A percentile compares a stretch with the other conserved stretches of the same genome.
phyloP scores from a whole-genome alignment of 306 rosid genomes.

The cucumber (Cucumis sativus) region Cucumber_9930_V3 NC_026660.2:26404501-26405000 shows the following conservation, averaged over 20 bases:
- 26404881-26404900: not conserved
- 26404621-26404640: not conserved
- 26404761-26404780: not conserved
- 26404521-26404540: not conserved
- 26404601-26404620: not conserved
- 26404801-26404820: not conserved
- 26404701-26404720: not conserved
- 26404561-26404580: not conserved
- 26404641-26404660: not conserved
- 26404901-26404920: not conserved
- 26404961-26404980: not conserved
- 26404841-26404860: not conserved
- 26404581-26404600: not conserved
- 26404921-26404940: not conserved
- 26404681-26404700: not conserved
- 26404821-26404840: not conserved
- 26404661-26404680: not conserved
- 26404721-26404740: no score
- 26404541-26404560: not conserved
- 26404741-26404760: not conserved
- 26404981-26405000: not conserved
- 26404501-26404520: not conserved
- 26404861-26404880: not conserved
- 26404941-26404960: not conserved
- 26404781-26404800: not conserved